Evolutionary conservation across 2,329 filamentous ascomycete species (phyloP).

Genomic region (Xylariomycetidae sp.): DNA sequence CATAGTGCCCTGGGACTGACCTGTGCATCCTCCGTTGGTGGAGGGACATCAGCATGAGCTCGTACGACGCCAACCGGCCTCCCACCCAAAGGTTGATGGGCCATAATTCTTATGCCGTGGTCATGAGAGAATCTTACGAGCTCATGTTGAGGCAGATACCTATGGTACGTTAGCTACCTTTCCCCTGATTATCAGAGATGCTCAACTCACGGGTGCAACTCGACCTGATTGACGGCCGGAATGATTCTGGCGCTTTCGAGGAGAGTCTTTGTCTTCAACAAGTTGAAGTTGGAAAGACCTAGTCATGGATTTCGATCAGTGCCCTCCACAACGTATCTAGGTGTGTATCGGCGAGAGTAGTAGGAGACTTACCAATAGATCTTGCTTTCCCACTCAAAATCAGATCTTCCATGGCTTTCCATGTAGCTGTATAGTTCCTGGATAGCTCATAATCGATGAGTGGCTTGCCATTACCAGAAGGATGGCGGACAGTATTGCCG

Average conservation of each 20-base stretch:
- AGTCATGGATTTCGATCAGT: conserved; percentile 18
- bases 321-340: conserved; percentile 45
- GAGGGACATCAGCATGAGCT: conserved; percentile 6
- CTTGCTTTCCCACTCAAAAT: conserved; percentile 48
- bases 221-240: conserved; percentile 49
- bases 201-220: conserved; percentile 43
- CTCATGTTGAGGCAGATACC: conserved; percentile 11
- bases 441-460: conserved; percentile 12
- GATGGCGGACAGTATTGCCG: conserved; percentile 34
- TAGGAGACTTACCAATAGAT: conserved; percentile 57
- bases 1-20: conserved; percentile 1
- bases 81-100: conserved; percentile 11
- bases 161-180: conserved; percentile 4
- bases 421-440: conserved; percentile 9
- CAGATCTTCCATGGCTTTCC: conserved; percentile 33
- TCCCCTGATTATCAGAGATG: too few relatives aligned
- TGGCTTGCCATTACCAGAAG: conserved; percentile 13
- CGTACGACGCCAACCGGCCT: conserved; percentile 10
- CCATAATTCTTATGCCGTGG: conserved; percentile 9
- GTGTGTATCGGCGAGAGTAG: conserved; percentile 47
- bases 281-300: background rate
- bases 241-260: conserved; percentile 39
- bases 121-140: conserved; percentile 8
- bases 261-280: background rate
- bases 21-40: conserved; percentile 9